Conservation (phyloP, 2,329 filamentous ascomycete genomes). For the Didymella lethalis region DNA sequence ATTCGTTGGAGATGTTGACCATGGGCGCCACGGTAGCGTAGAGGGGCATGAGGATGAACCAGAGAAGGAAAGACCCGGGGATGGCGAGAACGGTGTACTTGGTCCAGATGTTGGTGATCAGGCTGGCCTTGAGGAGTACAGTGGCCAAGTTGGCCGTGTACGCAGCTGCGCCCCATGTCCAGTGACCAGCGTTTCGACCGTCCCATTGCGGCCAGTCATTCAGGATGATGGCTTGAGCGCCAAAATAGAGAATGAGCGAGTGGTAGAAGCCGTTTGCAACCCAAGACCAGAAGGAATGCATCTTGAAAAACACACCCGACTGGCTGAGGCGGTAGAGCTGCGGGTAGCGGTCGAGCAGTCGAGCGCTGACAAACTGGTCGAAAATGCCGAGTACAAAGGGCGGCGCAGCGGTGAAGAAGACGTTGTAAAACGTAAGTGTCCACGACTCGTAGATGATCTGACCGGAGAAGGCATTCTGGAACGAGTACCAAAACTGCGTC, state of each 20-base stretch:
- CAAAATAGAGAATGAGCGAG: constrained; percentile 89
- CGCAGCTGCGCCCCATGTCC: constrained; percentile 96
- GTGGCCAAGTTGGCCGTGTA: constrained; percentile 95
- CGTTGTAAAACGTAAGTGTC: constrained; percentile 99
- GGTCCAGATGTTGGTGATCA: constrained; percentile 98
- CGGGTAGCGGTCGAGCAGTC: constrained; percentile 91
- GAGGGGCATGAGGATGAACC: constrained; percentile 87
- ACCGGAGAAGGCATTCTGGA: constrained; percentile 97
- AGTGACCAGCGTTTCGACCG: constrained; percentile 86
- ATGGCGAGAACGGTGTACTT: constrained; percentile 98
- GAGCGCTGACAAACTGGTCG: constrained; percentile 95
- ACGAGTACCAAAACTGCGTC: constrained; percentile 98
- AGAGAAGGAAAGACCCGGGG: constrained; percentile 88
- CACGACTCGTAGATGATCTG: constrained; percentile 99
- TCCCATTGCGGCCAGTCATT: constrained; percentile 80
- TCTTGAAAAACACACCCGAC: constrained; percentile 90
- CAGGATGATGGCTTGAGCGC: constrained; percentile 80
- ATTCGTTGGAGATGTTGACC: constrained; percentile 81
- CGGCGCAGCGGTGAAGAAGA: constrained; percentile 94
- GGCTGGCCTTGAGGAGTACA: constrained; percentile 90
- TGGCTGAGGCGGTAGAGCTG: constrained; percentile 95
- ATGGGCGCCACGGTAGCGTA: constrained; percentile 89
- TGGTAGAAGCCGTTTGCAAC: constrained; percentile 95
- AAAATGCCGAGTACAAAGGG: constrained; percentile 95
- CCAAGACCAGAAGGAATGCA: constrained; percentile 93